Conservation (phyloP, 495 filamentous ascomycete genomes). For the Talaromyces ruber region DNA sequence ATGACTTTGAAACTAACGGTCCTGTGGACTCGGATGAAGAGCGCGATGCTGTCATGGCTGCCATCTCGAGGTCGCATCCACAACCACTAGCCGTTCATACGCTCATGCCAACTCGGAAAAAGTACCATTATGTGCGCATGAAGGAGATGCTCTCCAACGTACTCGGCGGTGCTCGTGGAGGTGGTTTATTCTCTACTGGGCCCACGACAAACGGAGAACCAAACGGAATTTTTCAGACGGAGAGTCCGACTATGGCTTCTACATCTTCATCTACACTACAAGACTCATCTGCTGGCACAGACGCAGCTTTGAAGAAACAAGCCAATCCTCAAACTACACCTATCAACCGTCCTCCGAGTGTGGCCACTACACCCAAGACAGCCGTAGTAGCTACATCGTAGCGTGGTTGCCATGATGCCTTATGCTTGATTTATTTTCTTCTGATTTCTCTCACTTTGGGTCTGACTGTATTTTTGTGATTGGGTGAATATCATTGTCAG, state of each 20-base stretch:
- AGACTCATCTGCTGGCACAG: constrained; percentile 11
- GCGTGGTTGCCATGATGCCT: neutral
- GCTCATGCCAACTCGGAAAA: constrained; percentile 55
- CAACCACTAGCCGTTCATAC: constrained; percentile 62
- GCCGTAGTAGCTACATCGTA: constrained; percentile 13
- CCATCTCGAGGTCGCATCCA: constrained; percentile 65
- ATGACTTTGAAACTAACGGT: constrained; percentile 66
- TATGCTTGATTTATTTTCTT: neutral
- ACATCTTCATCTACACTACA: constrained; percentile 4
- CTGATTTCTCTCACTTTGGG: neutral
- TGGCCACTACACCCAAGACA: constrained; percentile 16
- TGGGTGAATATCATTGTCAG: constrained; percentile 7
- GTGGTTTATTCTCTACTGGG: constrained; percentile 35
- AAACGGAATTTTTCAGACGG: constrained; percentile 2
- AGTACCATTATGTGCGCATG: constrained; percentile 77
- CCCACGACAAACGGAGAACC: constrained; percentile 17
- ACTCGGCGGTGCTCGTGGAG: constrained; percentile 40
- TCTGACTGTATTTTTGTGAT: constrained; percentile 1
- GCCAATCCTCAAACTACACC: constrained; percentile 12
- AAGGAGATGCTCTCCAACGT: constrained; percentile 83
- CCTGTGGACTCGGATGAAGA: constrained; percentile 92
- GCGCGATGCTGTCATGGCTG: constrained; percentile 77
- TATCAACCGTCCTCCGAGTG: neutral
- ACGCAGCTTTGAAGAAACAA: constrained; percentile 12
- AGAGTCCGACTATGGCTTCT: neutral